phyloP scores from a whole-genome alignment of 352 stramenopile genomes.

The Globisporangium mamillatum region DNA sequence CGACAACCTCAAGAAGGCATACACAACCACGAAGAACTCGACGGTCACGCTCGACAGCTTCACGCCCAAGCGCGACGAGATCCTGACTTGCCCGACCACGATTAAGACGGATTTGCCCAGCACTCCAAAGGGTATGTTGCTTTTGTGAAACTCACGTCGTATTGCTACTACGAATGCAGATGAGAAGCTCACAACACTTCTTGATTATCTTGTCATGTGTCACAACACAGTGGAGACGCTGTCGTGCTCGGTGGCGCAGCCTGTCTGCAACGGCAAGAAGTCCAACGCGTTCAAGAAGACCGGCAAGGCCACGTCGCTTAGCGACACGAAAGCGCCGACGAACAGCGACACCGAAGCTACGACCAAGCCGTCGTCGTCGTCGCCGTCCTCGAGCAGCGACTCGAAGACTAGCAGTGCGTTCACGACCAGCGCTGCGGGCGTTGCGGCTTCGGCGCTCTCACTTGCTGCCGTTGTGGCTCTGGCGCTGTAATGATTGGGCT shows the following conservation, averaged over 20 bases:
- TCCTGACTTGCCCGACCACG: conserved; percentile 39
- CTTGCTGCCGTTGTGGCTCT: background rate
- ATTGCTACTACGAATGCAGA: background rate
- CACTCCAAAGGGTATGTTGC: conserved; percentile 32
- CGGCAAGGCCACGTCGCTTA: conserved; percentile 7
- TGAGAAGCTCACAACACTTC: conserved; percentile 1
- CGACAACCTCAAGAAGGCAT: conserved; percentile 68
- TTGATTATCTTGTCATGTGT: background rate
- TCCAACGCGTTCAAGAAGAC: conserved; percentile 57
- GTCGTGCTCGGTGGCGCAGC: conserved; percentile 47
- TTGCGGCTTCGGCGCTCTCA: conserved; percentile 7
- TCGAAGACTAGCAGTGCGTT: background rate
- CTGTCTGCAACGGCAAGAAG: conserved; percentile 50
- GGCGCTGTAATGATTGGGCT: background rate
- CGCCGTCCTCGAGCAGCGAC: background rate
- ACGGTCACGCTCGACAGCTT: conserved; percentile 42
- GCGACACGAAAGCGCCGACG: conserved; percentile 12
- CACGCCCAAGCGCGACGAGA: conserved; percentile 28
- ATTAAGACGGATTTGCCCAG: conserved; percentile 28
- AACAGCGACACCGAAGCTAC: conserved; percentile 12
- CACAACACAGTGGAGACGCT: conserved; percentile 34
- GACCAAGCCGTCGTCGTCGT: background rate
- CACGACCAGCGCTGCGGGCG: background rate
- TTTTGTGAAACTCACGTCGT: background rate
- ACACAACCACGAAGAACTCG: conserved; percentile 62